Conservation (phyloP, 1,284 basidiomycete species). For the Lentinula novae-zelandiae region DNA sequence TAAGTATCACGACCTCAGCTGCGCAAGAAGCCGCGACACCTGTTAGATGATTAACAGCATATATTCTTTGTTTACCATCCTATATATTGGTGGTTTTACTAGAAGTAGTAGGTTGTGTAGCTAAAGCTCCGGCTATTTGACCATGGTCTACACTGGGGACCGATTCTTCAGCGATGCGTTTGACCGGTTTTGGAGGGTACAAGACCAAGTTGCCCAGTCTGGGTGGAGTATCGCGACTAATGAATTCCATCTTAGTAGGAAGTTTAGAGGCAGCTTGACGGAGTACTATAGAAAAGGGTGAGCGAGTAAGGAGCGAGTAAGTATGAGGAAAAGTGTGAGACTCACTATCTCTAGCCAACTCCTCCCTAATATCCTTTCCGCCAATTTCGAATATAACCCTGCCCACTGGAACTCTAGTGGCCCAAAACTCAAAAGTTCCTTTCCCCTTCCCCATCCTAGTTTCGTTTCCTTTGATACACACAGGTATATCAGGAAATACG, state of each 20-base stretch:
- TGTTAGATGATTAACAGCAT: too few relatives aligned
- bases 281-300: constrained; percentile 56
- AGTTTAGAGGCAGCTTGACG: constrained; percentile 89
- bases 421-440: constrained; percentile 97
- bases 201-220: constrained; percentile 75
- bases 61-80: too few relatives aligned
- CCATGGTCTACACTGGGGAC: too few relatives aligned
- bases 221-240: constrained; percentile 67
- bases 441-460: constrained; percentile 99
- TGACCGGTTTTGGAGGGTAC: constrained; percentile 32
- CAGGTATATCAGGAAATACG: constrained; percentile 95
- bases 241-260: constrained; percentile 89
- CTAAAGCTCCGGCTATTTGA: too few relatives aligned
- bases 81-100: too few relatives aligned
- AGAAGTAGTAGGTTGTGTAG: too few relatives aligned
- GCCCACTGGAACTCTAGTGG: constrained; percentile 88
- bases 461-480: constrained; percentile 99
- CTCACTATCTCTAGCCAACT: constrained; percentile 89
- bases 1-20: too few relatives aligned
- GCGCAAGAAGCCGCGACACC: too few relatives aligned
- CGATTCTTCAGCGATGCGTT: too few relatives aligned
- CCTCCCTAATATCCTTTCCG: constrained; percentile 86
- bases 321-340: constrained; percentile 10
- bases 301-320: too few relatives aligned
- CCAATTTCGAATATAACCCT: constrained; percentile 95